phyloP scores from a whole-genome alignment of 192 early-diverging fungal species.

The Backusella morwellensis region DNA sequence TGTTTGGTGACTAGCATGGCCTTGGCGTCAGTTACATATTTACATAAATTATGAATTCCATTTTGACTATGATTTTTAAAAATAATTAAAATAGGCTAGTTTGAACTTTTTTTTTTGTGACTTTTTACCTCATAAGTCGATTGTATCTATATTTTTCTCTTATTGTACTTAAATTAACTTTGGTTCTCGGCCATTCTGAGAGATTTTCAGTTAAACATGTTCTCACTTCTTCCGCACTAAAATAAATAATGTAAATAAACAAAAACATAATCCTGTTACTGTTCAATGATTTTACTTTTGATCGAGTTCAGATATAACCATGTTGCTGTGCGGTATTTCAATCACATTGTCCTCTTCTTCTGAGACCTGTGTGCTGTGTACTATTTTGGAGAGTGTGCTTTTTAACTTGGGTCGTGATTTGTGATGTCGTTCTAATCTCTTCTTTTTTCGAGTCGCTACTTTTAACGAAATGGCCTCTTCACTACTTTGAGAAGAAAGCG shows the following conservation, averaged over 20 bases:
- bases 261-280: not conserved
- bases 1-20: constrained; percentile 7
- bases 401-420: constrained; percentile 2
- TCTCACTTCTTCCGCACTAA: constrained; percentile 1
- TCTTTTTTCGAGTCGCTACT: not conserved
- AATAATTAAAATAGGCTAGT: not conserved
- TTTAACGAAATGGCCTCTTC: not conserved
- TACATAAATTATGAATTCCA: not conserved
- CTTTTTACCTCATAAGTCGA: not conserved
- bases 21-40: not conserved
- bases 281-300: not conserved
- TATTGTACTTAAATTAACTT: constrained; percentile 25
- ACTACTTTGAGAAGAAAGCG: not conserved
- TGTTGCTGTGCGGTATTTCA: not conserved
- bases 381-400: constrained; percentile 2
- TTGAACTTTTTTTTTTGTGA: not conserved
- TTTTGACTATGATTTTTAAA: not conserved
- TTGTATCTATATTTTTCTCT: constrained; percentile 20
- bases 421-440: constrained; percentile 6
- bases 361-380: not conserved
- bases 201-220: not conserved
- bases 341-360: constrained; percentile 3
- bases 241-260: not conserved
- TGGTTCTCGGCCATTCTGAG: constrained; percentile 8
- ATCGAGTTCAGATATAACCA: not conserved